Evolutionary conservation across 495 filamentous ascomycete species (phyloP), one percentile per base, ranked within the genome.

Genomic region (Sporormia fimetaria): DNA sequence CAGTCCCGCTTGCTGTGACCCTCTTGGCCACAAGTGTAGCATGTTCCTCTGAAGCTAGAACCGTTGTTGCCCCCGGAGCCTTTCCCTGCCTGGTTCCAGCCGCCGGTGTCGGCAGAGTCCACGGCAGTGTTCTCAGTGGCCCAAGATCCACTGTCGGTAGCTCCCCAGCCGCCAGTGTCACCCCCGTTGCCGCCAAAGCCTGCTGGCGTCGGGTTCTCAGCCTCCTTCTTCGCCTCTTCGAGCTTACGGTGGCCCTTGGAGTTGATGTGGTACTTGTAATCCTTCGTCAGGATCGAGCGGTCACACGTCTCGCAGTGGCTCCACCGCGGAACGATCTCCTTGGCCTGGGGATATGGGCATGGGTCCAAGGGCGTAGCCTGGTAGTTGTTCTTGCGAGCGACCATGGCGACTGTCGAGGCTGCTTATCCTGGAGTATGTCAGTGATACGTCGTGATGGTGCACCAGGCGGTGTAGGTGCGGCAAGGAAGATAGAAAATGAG

Each of bases 1-100:
- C 40, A 40, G 35, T 40, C 33, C 18, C 36, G 40, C 35, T 45
- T 44, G 22, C n/a, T 21, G 28, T 38, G 46, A 11, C 34, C 47
- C 37, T 67, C 61, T 10, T 66, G 57, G 18, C 65, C 67, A 35
- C 44, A 60, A 42, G 51, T 81, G 40, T 65, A 76, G 49, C 79
- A 83, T 44, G 61, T 33, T 62, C 61, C 42, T 15, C 33, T 20
- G 12, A n/a, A 8, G 11, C 15, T 18, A n/a, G n/a, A n/a, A n/a
- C n/a, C n/a, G n/a, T n/a, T n/a, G n/a, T n/a, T n/a, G n/a, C n/a
- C n/a, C n/a, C n/a, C n/a, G n/a, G n/a, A n/a, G n/a, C n/a, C n/a
- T n/a, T n/a, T n/a, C n/a, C n/a, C n/a, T n/a, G n/a, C n/a, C n/a
- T n/a, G n/a, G n/a, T n/a, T n/a, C n/a, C n/a, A n/a, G n/a, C n/a